Evolutionary conservation across 1,284 basidiomycete genomes (phyloP), one percentile per base, ranked within the genome.

Genomic region (Leccinum proximum): DNA sequence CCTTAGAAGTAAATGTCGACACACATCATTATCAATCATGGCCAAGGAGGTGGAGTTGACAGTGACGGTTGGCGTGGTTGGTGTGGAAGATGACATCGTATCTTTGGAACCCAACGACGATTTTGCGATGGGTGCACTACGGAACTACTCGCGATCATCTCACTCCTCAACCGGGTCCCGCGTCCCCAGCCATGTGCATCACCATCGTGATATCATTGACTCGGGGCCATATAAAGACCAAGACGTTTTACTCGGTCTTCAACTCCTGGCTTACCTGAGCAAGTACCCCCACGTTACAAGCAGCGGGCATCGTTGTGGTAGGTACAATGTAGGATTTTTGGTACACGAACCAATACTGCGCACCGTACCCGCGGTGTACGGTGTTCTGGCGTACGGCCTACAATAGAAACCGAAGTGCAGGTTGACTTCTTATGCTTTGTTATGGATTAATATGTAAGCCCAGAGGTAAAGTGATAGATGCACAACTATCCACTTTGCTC

Each of bases 241-340:
- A 73, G 96, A 98, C 71, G 95, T 99, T 0, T 80, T 99, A 3
- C 85, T 97, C 16, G 88, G 91, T 30, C 80, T 99, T 14, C 97
- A 99, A 77, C 85, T 99, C 2, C 82, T 99, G 0, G 97, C 97
- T 7, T 99, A 99, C 73, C 82, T 99, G 26, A 96, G 93, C 79
- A 99, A 99, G 77, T 99, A 99, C 75, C 94, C 97, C 0, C 97
- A 99, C 77, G 96, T 76, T 98, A 98, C 77, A 92, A 93, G 74
- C 87, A 87, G 1, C 84, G 93, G 1, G 73, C 81, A 22, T 84
- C 86, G 16, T 92, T 92, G 30, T 30, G 30, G 30, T 30, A 30
- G 30, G 30, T 30, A 30, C 30, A 30, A 30, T 30, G 30, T 30
- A 30, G 30, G 7, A 30, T 30, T 30, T 30, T 30, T 30, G 30